These are phyloP conservation scores for Yamadazyma diospyri DNA, from an alignment of 1,139 yeast genomes.

Conservation along the genomic window DNA sequence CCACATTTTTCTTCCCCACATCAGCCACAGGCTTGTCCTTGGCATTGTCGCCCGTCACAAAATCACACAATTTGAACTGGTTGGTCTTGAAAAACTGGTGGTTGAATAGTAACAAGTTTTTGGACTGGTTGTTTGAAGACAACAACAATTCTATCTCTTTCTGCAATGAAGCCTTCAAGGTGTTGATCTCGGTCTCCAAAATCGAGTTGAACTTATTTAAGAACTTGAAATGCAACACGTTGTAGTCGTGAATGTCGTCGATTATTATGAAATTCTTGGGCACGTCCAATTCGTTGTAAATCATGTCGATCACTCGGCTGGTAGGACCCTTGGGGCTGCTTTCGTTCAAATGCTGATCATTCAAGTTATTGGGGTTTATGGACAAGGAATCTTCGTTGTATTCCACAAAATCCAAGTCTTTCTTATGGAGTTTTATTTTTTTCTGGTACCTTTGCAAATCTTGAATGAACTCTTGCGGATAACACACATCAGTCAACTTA, in stretches of 20 bases:
- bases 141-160: conserved; percentile 29
- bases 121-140: conserved; percentile 19
- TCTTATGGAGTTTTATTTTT: conserved; percentile 33
- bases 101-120: conserved; percentile 20
- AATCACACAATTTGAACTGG: conserved; percentile 30
- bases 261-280: conserved; percentile 30
- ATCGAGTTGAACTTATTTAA: conserved; percentile 20
- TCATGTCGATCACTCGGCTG: conserved; percentile 12
- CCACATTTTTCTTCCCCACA: conserved; percentile 11
- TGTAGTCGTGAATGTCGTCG: conserved; percentile 27
- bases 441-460: conserved; percentile 34
- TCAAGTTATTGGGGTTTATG: conserved; percentile 14
- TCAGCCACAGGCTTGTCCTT: conserved; percentile 8
- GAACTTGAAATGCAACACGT: conserved; percentile 21
- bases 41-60: conserved; percentile 4
- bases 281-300: conserved; percentile 23
- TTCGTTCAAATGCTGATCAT: conserved; percentile 1
- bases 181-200: conserved; percentile 32
- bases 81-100: conserved; percentile 26
- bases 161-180: conserved; percentile 28
- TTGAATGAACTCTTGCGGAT: conserved; percentile 41
- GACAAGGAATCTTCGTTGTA: conserved; percentile 19
- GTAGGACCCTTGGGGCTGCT: conserved; percentile 1
- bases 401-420: conserved; percentile 39
- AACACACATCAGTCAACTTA: conserved; percentile 16